phyloP scores from a whole-genome alignment of 2,329 filamentous ascomycete species.

The Trichophyton equinum region DNA sequence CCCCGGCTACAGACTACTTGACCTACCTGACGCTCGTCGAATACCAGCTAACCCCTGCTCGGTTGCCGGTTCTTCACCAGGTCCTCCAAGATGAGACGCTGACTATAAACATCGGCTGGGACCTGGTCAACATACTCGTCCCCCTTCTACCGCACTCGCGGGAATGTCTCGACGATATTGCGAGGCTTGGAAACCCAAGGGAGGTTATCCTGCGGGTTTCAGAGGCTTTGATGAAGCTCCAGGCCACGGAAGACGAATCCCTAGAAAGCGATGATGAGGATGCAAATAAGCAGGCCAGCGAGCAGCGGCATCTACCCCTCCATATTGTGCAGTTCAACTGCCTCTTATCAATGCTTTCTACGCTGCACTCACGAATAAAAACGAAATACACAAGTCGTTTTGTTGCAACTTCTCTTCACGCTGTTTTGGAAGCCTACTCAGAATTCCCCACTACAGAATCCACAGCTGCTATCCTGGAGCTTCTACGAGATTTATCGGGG shows the following conservation, averaged over 20 bases:
- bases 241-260: constrained; percentile 30
- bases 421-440: constrained; percentile 48
- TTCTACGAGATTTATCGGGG: constrained; percentile 45
- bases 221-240: constrained; percentile 46
- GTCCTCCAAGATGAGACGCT: constrained; percentile 49
- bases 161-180: constrained; percentile 49
- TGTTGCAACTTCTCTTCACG: constrained; percentile 50
- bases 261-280: constrained; percentile 20
- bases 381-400: constrained; percentile 54
- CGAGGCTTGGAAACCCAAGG: constrained; percentile 49
- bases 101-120: constrained; percentile 54
- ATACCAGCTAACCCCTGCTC: constrained; percentile 48
- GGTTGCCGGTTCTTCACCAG: constrained; percentile 45
- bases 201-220: constrained; percentile 54
- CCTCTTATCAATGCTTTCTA: constrained; percentile 40
- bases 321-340: constrained; percentile 31
- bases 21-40: constrained; percentile 56
- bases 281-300: constrained; percentile 6
- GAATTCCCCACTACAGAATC: constrained; percentile 44
- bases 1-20: constrained; percentile 50
- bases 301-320: constrained; percentile 13
- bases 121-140: constrained; percentile 49
- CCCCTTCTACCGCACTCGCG: constrained; percentile 47
- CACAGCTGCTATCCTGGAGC: constrained; percentile 44
- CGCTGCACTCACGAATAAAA: constrained; percentile 49